These are phyloP conservation scores for Globisporangium echinulatum DNA, from an alignment of 352 stramenopile species.

Conservation along the genomic window DNA sequence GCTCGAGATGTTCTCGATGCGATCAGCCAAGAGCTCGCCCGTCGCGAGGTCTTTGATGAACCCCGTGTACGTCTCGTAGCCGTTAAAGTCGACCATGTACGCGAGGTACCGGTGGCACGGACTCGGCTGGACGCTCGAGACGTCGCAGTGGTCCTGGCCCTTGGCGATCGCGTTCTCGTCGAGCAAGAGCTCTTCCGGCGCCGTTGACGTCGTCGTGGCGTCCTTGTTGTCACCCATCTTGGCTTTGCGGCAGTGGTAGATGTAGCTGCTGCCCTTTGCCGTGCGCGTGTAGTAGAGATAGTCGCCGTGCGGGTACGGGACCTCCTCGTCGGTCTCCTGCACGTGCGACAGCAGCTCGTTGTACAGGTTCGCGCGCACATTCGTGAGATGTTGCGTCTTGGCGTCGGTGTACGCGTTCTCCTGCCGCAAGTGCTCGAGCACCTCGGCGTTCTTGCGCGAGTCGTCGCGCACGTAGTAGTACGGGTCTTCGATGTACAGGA, in stretches of 20 bases:
- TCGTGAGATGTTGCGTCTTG: slow-evolving; percentile 82
- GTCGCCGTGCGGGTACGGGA: slow-evolving; percentile 71
- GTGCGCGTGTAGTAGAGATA: slow-evolving; percentile 89
- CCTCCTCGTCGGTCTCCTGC: slow-evolving; percentile 85
- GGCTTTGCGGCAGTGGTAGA: slow-evolving; percentile 70
- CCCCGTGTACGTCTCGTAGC: slow-evolving; percentile 92
- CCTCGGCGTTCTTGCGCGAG: slow-evolving; percentile 84
- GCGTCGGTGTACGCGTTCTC: slow-evolving; percentile 92
- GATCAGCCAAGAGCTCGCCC: slow-evolving; percentile 56
- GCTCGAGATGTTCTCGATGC: slow-evolving; percentile 83
- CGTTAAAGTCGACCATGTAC: slow-evolving; percentile 93
- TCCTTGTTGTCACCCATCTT: slow-evolving; percentile 39
- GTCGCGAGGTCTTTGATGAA: slow-evolving; percentile 85
- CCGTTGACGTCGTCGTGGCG: slow-evolving; percentile 30
- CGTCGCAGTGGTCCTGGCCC: slow-evolving; percentile 78
- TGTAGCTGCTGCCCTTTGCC: slow-evolving; percentile 80
- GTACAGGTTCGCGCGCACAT: slow-evolving; percentile 87
- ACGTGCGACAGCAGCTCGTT: slow-evolving; percentile 88
- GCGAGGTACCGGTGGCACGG: slow-evolving; percentile 90
- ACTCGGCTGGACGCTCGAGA: slow-evolving; percentile 71
- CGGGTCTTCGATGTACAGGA: slow-evolving; percentile 87
- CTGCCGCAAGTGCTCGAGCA: slow-evolving; percentile 88
- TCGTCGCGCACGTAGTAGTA: slow-evolving; percentile 96
- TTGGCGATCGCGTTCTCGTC: slow-evolving; percentile 92
- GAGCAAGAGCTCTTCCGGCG: slow-evolving; percentile 88